Conservation (phyloP, 805 yeast species). For the Lipomyces spencermartinsiae region DNA sequence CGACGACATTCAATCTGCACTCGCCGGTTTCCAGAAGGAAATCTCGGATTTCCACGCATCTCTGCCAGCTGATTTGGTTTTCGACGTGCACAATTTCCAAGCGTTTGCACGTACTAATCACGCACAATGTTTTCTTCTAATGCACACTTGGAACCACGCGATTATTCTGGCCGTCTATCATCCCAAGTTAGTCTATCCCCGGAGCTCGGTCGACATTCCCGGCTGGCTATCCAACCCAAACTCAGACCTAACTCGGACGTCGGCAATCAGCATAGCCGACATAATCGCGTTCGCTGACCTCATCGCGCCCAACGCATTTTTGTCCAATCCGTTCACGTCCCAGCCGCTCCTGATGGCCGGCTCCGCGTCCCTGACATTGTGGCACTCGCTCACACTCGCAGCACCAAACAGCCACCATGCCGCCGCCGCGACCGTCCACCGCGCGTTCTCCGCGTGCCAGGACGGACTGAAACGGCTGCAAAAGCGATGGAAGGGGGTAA, state of each 20-base stretch:
- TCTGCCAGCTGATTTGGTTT: constrained; percentile 41
- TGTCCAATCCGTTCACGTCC: constrained; percentile 42
- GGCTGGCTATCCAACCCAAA: constrained; percentile 37
- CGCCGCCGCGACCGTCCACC: constrained; percentile 27
- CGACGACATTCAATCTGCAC: constrained; percentile 6
- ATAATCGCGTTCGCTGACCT: constrained; percentile 43
- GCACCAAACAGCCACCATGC: constrained; percentile 28
- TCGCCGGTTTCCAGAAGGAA: constrained; percentile 36
- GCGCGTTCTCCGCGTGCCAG: constrained; percentile 41
- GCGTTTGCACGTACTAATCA: constrained; percentile 38
- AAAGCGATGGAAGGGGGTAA: constrained; percentile 42
- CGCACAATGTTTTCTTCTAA: constrained; percentile 41
- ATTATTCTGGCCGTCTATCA: constrained; percentile 43
- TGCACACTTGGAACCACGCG: constrained; percentile 44
- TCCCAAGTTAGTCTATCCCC: constrained; percentile 42
- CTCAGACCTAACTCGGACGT: constrained; percentile 41
- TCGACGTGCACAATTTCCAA: constrained; percentile 43
- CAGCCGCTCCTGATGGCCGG: constrained; percentile 44
- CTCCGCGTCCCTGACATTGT: constrained; percentile 40
- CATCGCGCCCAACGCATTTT: constrained; percentile 41
- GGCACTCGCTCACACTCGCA: constrained; percentile 37
- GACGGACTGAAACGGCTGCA: constrained; percentile 40
- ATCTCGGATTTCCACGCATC: constrained; percentile 41
- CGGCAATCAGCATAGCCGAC: constrained; percentile 44
- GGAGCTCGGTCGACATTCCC: constrained; percentile 37